Conservation (phyloP, 768 basidiomycete genomes). For the Trichaptum fuscoviolaceum region DNA sequence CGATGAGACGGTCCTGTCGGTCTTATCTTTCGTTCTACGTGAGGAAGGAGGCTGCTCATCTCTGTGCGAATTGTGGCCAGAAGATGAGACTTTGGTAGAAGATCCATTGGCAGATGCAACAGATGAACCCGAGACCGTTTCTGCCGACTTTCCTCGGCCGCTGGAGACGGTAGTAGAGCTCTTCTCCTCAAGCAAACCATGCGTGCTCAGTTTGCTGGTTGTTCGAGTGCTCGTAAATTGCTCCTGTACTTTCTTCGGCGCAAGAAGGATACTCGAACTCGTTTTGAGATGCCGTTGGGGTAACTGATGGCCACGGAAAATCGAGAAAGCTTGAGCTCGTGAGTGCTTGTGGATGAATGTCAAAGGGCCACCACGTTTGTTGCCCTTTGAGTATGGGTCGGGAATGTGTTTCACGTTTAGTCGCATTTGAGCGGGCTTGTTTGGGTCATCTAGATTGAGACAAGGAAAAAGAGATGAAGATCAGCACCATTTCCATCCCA, state of each 20-base stretch:
- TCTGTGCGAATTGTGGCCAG: background rate
- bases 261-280: constrained; percentile 48
- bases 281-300: constrained; percentile 23
- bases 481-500: background rate
- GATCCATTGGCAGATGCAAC: background rate
- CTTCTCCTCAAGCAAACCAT: constrained; percentile 55
- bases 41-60: background rate
- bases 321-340: constrained; percentile 71
- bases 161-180: background rate
- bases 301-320: constrained; percentile 43
- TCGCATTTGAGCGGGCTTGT: constrained; percentile 63
- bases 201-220: constrained; percentile 59
- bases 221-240: constrained; percentile 74
- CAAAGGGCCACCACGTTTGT: constrained; percentile 48
- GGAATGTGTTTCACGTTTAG: constrained; percentile 54
- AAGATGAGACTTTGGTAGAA: background rate
- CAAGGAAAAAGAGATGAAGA: constrained; percentile 7
- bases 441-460: constrained; percentile 39
- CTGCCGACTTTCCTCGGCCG: background rate
- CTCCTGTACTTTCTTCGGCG: constrained; percentile 70
- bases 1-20: background rate
- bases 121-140: background rate
- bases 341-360: constrained; percentile 81
- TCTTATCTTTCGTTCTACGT: background rate
- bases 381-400: constrained; percentile 40